Conservation (phyloP, 2,329 filamentous ascomycete species). For the Teratosphaeria destructans region DNA sequence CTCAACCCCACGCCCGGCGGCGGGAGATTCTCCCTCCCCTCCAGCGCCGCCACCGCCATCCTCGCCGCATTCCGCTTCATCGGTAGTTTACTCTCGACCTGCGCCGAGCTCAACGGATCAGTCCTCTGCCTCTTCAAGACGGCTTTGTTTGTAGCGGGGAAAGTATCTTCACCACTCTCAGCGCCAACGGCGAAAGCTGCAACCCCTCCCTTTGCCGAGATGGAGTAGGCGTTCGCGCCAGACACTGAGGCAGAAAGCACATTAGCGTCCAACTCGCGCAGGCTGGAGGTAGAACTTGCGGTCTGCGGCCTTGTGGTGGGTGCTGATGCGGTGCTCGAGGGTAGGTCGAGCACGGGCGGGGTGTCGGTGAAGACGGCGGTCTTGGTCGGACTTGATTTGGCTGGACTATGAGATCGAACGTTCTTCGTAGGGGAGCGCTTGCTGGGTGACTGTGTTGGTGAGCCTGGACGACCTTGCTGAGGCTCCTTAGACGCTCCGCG, state of each 20-base stretch:
- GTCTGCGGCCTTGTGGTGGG: conserved; percentile 15
- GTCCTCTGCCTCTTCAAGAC: conserved; percentile 36
- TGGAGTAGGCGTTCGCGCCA: neutral
- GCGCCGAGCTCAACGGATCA: conserved; percentile 10
- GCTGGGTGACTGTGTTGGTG: conserved; percentile 24
- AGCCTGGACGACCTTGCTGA: conserved; percentile 4
- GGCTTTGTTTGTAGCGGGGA: conserved; percentile 19
- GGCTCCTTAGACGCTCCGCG: conserved; percentile 26
- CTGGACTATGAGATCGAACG: conserved; percentile 18
- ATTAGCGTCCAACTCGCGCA: conserved; percentile 42
- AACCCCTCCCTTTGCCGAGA: conserved; percentile 6
- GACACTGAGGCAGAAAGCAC: conserved; percentile 11
- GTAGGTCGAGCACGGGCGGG: conserved; percentile 14
- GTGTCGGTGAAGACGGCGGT: conserved; percentile 24
- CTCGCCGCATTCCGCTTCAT: conserved; percentile 28
- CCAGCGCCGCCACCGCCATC: conserved; percentile 31
- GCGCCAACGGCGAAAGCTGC: conserved; percentile 10
- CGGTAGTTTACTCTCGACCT: conserved; percentile 32
- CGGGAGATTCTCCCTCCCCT: conserved; percentile 14
- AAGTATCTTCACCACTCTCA: conserved; percentile 22
- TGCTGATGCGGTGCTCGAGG: conserved; percentile 11
- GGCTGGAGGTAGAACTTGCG: conserved; percentile 18
- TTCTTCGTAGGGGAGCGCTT: conserved; percentile 17
- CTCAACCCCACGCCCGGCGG: conserved; percentile 26
- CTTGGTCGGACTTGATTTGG: conserved; percentile 24